Conservation (phyloP, 257 asterid genomes). For the Solanum sejunctum region DNA sequence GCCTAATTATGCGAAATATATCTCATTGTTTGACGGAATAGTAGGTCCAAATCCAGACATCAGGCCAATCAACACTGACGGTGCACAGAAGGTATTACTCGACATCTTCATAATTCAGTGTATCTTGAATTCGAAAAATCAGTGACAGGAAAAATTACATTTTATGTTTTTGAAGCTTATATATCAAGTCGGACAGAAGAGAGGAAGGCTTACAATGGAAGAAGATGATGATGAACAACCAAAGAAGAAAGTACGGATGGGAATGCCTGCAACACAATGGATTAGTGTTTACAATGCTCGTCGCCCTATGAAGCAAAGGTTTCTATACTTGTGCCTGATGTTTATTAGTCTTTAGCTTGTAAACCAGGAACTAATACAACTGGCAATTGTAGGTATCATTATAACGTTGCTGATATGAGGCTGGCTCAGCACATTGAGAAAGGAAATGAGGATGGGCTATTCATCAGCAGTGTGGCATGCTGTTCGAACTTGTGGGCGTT, state of each 20-base stretch:
- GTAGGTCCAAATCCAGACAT: no score
- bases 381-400: conserved; percentile 32
- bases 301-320: conserved; percentile 54
- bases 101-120: not conserved
- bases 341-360: not conserved
- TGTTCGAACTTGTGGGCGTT: conserved; percentile 40
- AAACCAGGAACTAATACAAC: not conserved
- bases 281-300: conserved; percentile 48
- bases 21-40: no score
- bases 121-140: not conserved
- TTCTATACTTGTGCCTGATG: not conserved
- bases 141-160: not conserved
- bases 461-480: conserved; percentile 38
- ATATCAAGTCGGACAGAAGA: conserved; percentile 44
- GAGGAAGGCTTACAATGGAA: conserved; percentile 35
- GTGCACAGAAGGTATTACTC: no score
- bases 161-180: conserved; percentile 18
- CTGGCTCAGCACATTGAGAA: conserved; percentile 34
- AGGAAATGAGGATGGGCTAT: conserved; percentile 42
- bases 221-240: conserved; percentile 35
- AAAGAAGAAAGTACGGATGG: conserved; percentile 42
- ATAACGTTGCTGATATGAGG: conserved; percentile 31
- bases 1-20: no score
- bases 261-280: conserved; percentile 54
- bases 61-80: no score